Conservation (phyloP, 768 basidiomycete genomes). For the Lactifluus echinatus region DNA sequence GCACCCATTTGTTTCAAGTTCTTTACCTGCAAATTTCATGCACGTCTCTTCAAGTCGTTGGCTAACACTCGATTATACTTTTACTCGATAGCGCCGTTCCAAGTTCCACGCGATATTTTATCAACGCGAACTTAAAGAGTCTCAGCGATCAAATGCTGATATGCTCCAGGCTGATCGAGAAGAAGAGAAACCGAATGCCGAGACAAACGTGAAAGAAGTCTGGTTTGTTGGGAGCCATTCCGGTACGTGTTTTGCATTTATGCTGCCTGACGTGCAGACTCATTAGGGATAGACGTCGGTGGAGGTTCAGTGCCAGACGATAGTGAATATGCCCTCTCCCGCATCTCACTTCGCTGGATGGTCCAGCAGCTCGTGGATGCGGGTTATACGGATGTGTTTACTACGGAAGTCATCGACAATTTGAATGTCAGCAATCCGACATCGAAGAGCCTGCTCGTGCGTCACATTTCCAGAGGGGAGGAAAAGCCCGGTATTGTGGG, state of each 20-base stretch:
- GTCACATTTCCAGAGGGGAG: background rate
- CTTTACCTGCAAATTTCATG: background rate
- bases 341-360: constrained; percentile 20
- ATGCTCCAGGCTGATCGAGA: no score
- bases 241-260: background rate
- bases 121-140: no score
- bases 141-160: no score
- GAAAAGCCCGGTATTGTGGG: no score
- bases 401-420: background rate
- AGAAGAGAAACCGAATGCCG: no score
- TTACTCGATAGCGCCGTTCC: constrained; percentile 46
- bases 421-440: background rate
- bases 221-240: constrained; percentile 20
- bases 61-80: background rate
- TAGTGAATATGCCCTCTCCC: constrained; percentile 1
- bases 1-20: no score
- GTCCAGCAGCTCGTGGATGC: constrained; percentile 2
- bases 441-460: background rate
- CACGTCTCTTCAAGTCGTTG: no score
- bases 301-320: constrained; percentile 9
- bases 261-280: background rate
- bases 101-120: constrained; percentile 59
- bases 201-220: no score
- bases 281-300: constrained; percentile 10
- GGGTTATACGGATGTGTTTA: constrained; percentile 2